Evolutionary conservation across 2,329 filamentous ascomycete genomes (phyloP).

Genomic region (Colletotrichum shisoi): DNA sequence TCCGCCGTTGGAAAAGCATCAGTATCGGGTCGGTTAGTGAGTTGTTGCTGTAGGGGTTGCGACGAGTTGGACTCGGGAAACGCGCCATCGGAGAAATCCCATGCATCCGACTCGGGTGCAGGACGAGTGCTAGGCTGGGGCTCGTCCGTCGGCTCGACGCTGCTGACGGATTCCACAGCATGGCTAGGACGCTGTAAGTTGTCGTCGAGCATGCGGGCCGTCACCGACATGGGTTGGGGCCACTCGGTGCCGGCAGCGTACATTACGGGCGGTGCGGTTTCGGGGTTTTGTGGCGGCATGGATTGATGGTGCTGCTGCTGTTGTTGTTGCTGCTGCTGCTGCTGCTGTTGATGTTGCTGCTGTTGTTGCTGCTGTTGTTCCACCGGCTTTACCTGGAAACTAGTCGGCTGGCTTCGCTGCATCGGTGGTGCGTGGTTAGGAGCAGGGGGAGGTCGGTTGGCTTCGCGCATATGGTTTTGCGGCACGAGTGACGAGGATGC

Average conservation of each 20-base stretch:
- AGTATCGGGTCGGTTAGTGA: slow-evolving; percentile 76
- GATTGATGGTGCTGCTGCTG: slow-evolving; percentile 49
- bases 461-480: slow-evolving; percentile 66
- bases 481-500: slow-evolving; percentile 34
- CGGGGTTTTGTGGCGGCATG: slow-evolving; percentile 63
- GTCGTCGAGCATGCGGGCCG: slow-evolving; percentile 48
- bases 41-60: slow-evolving; percentile 57
- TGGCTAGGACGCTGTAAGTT: slow-evolving; percentile 48
- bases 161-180: slow-evolving; percentile 51
- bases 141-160: slow-evolving; percentile 53
- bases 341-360: no score
- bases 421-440: slow-evolving; percentile 68
- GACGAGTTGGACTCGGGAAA: slow-evolving; percentile 63
- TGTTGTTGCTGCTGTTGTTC: slow-evolving; percentile 56
- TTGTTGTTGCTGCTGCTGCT: slow-evolving; percentile 45
- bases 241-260: slow-evolving; percentile 50
- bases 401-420: slow-evolving; percentile 52
- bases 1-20: slow-evolving; percentile 87
- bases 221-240: slow-evolving; percentile 43
- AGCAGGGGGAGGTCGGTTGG: slow-evolving; percentile 62
- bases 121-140: slow-evolving; percentile 48
- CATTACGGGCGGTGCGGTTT: slow-evolving; percentile 53
- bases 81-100: slow-evolving; percentile 90
- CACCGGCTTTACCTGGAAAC: slow-evolving; percentile 47
- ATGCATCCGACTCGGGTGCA: slow-evolving; percentile 72